These are phyloP conservation scores for Cupressus sempervirens DNA, from an alignment of 75 land plant species.

Conservation along the genomic window DNA sequence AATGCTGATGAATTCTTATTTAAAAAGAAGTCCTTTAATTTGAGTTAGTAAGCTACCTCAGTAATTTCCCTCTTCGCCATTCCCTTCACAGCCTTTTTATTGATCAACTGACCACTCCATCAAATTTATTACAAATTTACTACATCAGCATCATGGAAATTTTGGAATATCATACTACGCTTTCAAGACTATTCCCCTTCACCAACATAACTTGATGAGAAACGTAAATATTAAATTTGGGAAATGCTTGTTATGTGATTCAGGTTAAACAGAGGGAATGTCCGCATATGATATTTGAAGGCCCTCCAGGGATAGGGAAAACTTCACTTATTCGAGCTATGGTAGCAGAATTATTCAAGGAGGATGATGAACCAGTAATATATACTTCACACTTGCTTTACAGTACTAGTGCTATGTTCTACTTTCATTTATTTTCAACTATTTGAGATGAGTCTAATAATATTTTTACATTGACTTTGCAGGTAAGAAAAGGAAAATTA, in stretches of 20 bases:
- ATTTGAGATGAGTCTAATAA: constrained; percentile 12
- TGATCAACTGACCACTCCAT: no score
- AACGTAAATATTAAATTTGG: no score
- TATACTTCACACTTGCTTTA: neutral
- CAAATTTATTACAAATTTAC: no score
- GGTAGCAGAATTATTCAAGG: constrained; percentile 23
- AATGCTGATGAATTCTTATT: no score
- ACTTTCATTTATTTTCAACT: constrained; percentile 1
- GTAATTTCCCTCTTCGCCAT: no score
- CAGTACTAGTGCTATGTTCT: neutral
- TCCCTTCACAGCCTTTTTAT: no score
- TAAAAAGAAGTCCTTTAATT: no score
- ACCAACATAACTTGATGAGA: no score
- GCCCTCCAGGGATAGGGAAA: constrained; percentile 46
- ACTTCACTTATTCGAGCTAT: constrained; percentile 37
- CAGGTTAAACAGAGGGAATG: constrained; percentile 11
- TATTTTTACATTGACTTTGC: neutral
- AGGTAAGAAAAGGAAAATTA: neutral
- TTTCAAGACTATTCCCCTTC: no score
- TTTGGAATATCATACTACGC: no score
- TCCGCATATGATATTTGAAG: constrained; percentile 42
- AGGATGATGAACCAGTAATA: constrained; percentile 20
- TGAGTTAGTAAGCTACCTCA: no score
- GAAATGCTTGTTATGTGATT: neutral
- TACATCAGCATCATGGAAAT: no score